Conservation (phyloP, 176 grass and related monocot genomes). For the Hyparrhenia diplandra region DNA sequence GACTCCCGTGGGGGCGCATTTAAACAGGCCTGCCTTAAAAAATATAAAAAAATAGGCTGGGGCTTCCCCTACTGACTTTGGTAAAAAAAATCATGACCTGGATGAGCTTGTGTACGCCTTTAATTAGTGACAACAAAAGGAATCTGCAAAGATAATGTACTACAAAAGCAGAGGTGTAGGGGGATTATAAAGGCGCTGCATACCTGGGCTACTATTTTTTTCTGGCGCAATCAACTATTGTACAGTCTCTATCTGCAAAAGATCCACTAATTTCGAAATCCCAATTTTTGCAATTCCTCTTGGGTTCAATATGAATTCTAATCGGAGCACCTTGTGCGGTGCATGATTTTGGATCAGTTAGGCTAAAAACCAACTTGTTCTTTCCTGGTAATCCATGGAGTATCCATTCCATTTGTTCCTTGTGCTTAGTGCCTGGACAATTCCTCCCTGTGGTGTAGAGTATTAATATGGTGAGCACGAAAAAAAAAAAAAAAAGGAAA, state of each 20-base stretch:
- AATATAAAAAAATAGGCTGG: too few relatives aligned
- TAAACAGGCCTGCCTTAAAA: too few relatives aligned
- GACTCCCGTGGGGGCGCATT: too few relatives aligned
- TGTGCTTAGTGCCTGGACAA: conserved; percentile 74
- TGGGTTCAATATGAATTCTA: conserved; percentile 57
- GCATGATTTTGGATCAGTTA: conserved; percentile 72
- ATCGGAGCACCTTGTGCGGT: conserved; percentile 40
- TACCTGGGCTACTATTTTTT: conserved; percentile 74
- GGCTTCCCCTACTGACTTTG: too few relatives aligned
- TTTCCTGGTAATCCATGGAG: conserved; percentile 57
- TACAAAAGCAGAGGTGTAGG: neutral
- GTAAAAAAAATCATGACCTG: neutral
- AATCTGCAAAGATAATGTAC: conserved; percentile 3
- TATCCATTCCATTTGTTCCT: conserved; percentile 75
- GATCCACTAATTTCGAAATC: conserved; percentile 72
- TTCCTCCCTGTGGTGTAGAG: conserved; percentile 53
- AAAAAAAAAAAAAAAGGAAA: conserved; percentile 28
- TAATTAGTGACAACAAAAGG: conserved; percentile 13
- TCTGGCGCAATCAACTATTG: conserved; percentile 48
- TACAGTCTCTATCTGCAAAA: conserved; percentile 66
- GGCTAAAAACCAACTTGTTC: conserved; percentile 61
- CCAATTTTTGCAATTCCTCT: conserved; percentile 54
- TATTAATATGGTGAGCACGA: neutral
- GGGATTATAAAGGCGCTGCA: conserved; percentile 8
- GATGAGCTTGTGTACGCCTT: neutral